Evolutionary conservation across 805 yeast species (phyloP), one percentile per base, ranked within the genome.

Genomic region (Metschnikowia kunwiensis): DNA sequence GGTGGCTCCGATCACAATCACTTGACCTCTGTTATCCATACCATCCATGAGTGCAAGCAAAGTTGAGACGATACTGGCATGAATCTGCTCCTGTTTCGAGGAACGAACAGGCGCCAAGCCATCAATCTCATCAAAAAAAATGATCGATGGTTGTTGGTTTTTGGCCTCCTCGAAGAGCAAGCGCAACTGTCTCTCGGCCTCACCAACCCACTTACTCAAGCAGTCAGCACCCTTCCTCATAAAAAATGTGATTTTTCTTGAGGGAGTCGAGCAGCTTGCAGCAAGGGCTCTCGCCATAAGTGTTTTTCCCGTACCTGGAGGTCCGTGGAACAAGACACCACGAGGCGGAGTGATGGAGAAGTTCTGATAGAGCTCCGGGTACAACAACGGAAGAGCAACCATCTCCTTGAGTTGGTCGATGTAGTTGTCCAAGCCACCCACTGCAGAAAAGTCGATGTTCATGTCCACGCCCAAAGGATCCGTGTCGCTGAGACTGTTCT

Each of bases 171-270:
- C 97, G 58, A 93, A 93, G 38, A 93, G 64, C 27, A 91, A 66
- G 42, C 98, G 68, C 43, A 93, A 68, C 58, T 93, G 97, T 47
- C 98, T 74, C 62, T 93, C 98, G 5, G 97, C 97, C 61, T 93
- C 98, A 53, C 98, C 98, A 3, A 93, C 97, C 98, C 98, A 93
- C 65, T 93, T 93, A 29, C 96, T 86, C 50, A 93, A 67, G 55
- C 95, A 85, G 59, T 93, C 98, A 0, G 98, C 97, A 46, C 98
- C 99, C 58, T 93, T 93, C 44, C 99, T 70, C 98, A 93, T 93
- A 62, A 88, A 93, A 54, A 93, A 93, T 0, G 98, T 88, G 40
- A 93, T 88, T 49, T 93, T 91, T 43, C 82, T 71, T 10, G 81
- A 80, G 12, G 85, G 80, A 0, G 94, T 78, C 0, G 96, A 85